A percentile compares a stretch with the other conserved stretches of the same genome.
These are phyloP conservation scores for Akanthomyces uredinophilus DNA, from an alignment of 2,329 filamentous ascomycete species.

Conservation along the genomic window DNA sequence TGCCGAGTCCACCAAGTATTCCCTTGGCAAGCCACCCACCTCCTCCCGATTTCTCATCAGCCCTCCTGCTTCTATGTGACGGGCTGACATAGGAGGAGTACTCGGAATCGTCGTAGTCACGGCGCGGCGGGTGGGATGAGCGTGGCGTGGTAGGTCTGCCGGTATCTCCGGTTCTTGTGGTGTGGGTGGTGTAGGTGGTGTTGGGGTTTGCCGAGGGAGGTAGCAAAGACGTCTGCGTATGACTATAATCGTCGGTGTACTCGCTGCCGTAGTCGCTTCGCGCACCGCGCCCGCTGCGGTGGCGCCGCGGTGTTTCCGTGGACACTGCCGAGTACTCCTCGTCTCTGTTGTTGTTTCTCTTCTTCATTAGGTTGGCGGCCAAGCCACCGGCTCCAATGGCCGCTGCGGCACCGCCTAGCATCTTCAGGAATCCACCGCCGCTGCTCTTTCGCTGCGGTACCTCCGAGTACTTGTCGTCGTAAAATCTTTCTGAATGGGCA, in stretches of 20 bases:
- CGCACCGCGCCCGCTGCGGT: constrained; percentile 33
- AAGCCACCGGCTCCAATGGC: constrained; percentile 58
- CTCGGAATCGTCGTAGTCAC: constrained; percentile 49
- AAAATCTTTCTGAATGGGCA: constrained; percentile 51
- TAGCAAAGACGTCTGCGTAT: constrained; percentile 36
- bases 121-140: constrained; percentile 36
- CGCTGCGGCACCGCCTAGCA: constrained; percentile 55
- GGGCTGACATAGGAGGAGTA: constrained; percentile 59
- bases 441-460: constrained; percentile 32
- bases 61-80: constrained; percentile 52
- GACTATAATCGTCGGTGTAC: constrained; percentile 32
- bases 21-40: constrained; percentile 50
- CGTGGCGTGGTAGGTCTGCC: constrained; percentile 45
- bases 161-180: constrained; percentile 42
- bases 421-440: constrained; percentile 55
- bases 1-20: constrained; percentile 55
- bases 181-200: constrained; percentile 42
- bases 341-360: constrained; percentile 46
- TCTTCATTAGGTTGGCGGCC: constrained; percentile 53
- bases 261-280: constrained; percentile 52
- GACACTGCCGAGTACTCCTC: constrained; percentile 60
- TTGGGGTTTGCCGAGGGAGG: constrained; percentile 40
- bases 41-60: constrained; percentile 36
- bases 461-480: constrained; percentile 63
- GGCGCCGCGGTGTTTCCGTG: constrained; percentile 53